These are phyloP conservation scores for Kuraishia hungarica DNA, from an alignment of 805 yeast genomes.

Conservation along the genomic window DNA sequence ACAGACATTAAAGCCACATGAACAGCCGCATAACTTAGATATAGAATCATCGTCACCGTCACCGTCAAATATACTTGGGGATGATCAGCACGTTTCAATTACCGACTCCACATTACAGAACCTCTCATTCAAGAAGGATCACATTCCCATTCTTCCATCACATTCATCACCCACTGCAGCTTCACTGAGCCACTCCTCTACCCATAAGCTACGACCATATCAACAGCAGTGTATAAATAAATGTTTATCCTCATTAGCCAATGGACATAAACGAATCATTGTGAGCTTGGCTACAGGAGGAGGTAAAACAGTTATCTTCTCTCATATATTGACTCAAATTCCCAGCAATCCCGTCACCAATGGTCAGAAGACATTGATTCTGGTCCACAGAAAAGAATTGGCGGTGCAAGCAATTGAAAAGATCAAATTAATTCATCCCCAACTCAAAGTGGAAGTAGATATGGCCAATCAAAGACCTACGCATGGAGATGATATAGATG, in stretches of 20 bases:
- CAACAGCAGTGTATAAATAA: constrained; percentile 62
- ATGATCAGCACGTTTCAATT: no score
- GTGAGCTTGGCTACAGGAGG: constrained; percentile 91
- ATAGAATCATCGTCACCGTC: no score
- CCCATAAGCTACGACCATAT: constrained; percentile 27
- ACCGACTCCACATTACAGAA: no score
- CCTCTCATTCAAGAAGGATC: no score
- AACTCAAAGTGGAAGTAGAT: constrained; percentile 50
- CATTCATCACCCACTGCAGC: background rate
- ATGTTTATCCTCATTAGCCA: constrained; percentile 38
- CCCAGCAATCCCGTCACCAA: constrained; percentile 14
- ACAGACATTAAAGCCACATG: background rate
- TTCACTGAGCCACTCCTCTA: background rate
- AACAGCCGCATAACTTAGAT: no score
- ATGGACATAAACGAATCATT: constrained; percentile 52
- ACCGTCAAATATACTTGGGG: no score
- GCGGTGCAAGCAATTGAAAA: constrained; percentile 59
- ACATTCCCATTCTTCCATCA: background rate
- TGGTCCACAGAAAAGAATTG: constrained; percentile 79
- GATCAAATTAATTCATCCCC: constrained; percentile 39
- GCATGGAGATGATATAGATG: constrained; percentile 36
- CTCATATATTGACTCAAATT: constrained; percentile 40
- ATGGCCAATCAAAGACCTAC: constrained; percentile 47
- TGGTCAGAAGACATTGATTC: constrained; percentile 40
- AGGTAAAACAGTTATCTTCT: constrained; percentile 81